phyloP scores from a whole-genome alignment of 495 filamentous ascomycete genomes.

The Parmelia sp. region DNA sequence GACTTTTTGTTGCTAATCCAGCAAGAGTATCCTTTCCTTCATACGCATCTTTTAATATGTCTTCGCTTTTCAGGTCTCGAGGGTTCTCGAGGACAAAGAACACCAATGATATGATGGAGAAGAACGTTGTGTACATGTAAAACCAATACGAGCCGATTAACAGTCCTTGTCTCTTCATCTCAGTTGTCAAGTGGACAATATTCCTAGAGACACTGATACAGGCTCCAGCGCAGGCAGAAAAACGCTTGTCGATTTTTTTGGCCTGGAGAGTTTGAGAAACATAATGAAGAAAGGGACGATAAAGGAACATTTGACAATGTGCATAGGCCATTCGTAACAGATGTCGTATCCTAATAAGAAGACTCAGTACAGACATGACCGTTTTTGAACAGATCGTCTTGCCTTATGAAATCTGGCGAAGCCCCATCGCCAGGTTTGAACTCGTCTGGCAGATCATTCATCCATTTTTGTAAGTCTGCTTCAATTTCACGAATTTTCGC shows the following conservation, averaged over 20 bases:
- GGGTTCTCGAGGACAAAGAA: constrained; percentile 91
- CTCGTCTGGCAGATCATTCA: constrained; percentile 65
- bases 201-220: constrained; percentile 89
- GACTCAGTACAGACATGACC: constrained; percentile 22
- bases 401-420: constrained; percentile 68
- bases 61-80: constrained; percentile 62
- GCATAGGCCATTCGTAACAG: constrained; percentile 80
- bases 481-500: constrained; percentile 88
- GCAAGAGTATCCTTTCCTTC: constrained; percentile 77
- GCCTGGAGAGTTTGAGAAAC: constrained; percentile 64
- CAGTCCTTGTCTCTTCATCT: constrained; percentile 78
- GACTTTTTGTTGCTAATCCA: constrained; percentile 69
- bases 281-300: constrained; percentile 92
- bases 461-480: constrained; percentile 75
- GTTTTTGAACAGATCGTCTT: constrained; percentile 30
- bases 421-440: constrained; percentile 72
- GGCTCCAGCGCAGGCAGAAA: constrained; percentile 87
- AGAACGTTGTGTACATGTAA: constrained; percentile 92
- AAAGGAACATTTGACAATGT: constrained; percentile 91
- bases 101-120: constrained; percentile 80
- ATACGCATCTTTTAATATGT: constrained; percentile 73
- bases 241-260: constrained; percentile 71
- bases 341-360: constrained; percentile 66
- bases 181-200: constrained; percentile 83
- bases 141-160: constrained; percentile 95